These are phyloP conservation scores for Rhynchosporium agropyri DNA, from an alignment of 2,329 filamentous ascomycete genomes.

Conservation along the genomic window DNA sequence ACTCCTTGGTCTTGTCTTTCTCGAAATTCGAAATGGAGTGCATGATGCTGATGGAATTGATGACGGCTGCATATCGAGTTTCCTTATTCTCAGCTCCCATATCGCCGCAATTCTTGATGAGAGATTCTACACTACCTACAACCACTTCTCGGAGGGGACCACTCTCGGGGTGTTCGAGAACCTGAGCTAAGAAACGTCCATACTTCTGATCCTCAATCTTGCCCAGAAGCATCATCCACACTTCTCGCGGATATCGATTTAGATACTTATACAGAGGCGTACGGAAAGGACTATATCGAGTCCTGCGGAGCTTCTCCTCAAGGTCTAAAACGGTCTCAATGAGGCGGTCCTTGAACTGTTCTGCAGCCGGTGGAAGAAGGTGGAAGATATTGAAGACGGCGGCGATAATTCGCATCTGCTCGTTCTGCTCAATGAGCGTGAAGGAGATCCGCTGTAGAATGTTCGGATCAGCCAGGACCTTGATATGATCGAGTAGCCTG, in stretches of 20 bases:
- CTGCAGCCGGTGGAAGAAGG: slow-evolving; percentile 86
- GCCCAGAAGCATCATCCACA: slow-evolving; percentile 77
- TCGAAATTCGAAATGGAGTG: slow-evolving; percentile 72
- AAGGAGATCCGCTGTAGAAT: slow-evolving; percentile 90
- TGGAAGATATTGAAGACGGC: slow-evolving; percentile 98
- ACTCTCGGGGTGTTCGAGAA: slow-evolving; percentile 76
- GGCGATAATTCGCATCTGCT: slow-evolving; percentile 90
- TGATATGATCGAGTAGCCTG: slow-evolving; percentile 90
- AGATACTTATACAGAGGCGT: slow-evolving; percentile 89
- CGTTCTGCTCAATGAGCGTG: slow-evolving; percentile 89
- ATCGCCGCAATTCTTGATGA: slow-evolving; percentile 70
- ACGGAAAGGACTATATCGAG: slow-evolving; percentile 88
- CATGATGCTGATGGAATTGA: slow-evolving; percentile 87
- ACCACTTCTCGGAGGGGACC: slow-evolving; percentile 74
- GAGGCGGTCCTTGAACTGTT: slow-evolving; percentile 86
- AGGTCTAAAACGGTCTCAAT: slow-evolving; percentile 89
- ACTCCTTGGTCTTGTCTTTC: slow-evolving; percentile 60
- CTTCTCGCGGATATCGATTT: slow-evolving; percentile 87
- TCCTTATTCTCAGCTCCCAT: slow-evolving; percentile 67
- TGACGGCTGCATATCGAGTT: slow-evolving; percentile 66
- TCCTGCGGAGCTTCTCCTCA: slow-evolving; percentile 81
- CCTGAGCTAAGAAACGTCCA: slow-evolving; percentile 87
- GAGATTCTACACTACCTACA: slow-evolving; percentile 69
- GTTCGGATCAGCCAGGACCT: slow-evolving; percentile 79
- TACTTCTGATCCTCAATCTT: slow-evolving; percentile 84